Base-by-base conservation (phyloP, 306 rosid species). In the Fagus crenata region DNA sequence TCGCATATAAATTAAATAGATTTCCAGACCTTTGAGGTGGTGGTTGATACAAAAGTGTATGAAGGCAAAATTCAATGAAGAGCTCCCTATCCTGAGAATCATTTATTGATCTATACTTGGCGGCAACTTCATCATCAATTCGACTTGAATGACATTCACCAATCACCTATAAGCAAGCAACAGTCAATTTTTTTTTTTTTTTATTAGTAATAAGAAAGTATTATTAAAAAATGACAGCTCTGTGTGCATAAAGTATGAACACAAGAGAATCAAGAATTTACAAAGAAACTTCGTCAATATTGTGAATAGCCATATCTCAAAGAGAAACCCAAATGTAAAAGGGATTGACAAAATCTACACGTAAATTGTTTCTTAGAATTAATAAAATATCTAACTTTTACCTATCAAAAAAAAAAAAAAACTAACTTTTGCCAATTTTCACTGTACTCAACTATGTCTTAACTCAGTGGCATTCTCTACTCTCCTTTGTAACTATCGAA, bases 21-120 rank as follows among this genome's bases (percentile, higher is more conserved):
- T 68, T 60, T 83, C 51, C 81, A 65, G 46, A 94, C 98, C 94
- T 89, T 85, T 84, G 96, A 84, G 93, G 83, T 70, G 87, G 83
- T 53, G 81, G 84, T 84, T 94, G 98, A 78, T 90, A 94, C 89
- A 94, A 81, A 81, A 94, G 71, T 77, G 93, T 90, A 84, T 94
- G 96, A 80, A 89, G 91, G 77, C 92, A 89, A 88, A 94, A 92
- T 75, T 92, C 97, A 76, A 94, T 67, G 84, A 94, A 92, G 75
- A 92, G 75, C 53, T 80, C 86, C 77, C 83, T 89, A 79, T 92
- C 97, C 75, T 70, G 84, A 84, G 90, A 71, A 81, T 75, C 76
- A 8, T 73, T 79, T 82, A 89, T 81, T 41, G 28, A 75, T 84
- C 80, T 85, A 88, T 90, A 94, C 84, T 90, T 90, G 61, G 84